A percentile compares a stretch with the other conserved stretches of the same genome.
Conservation (phyloP, 805 yeast species). For the Lipomyces anomalus region DNA sequence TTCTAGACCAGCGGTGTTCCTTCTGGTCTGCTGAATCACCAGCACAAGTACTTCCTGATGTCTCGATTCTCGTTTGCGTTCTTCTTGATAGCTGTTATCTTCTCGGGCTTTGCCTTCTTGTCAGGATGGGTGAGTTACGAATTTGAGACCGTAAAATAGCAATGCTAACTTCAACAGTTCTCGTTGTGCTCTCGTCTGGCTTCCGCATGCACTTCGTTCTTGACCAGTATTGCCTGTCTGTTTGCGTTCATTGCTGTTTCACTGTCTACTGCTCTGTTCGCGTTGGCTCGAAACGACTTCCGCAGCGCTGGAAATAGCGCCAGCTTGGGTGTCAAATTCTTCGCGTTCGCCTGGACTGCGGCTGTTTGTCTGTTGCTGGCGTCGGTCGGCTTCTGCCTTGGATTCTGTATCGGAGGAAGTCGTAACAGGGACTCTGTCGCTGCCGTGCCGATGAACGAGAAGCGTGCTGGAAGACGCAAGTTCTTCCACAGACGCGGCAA, state of each 20-base stretch:
- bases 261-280: conserved; percentile 68
- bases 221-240: conserved; percentile 26
- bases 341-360: conserved; percentile 63
- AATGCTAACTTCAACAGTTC: conserved; percentile 2
- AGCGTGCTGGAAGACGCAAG: conserved; percentile 9
- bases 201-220: conserved; percentile 19
- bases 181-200: conserved; percentile 18
- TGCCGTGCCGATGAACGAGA: conserved; percentile 9
- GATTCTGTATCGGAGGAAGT: conserved; percentile 12
- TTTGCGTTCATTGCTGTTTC: conserved; percentile 29
- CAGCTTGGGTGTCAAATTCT: conserved; percentile 30
- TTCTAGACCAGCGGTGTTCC: conserved; percentile 53
- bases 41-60: conserved; percentile 55
- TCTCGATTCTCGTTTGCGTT: conserved; percentile 67
- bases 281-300: conserved; percentile 71
- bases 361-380: conserved; percentile 33
- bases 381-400: conserved; percentile 29
- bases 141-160: background rate
- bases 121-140: conserved; percentile 8
- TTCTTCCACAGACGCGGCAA: background rate
- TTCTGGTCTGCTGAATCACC: conserved; percentile 41
- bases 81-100: conserved; percentile 51
- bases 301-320: conserved; percentile 28
- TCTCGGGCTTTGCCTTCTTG: conserved; percentile 45
- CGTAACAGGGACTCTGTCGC: conserved; percentile 8